Evolutionary conservation across 2,329 filamentous ascomycete genomes (phyloP), one percentile per base, ranked within the genome.

Genomic region (Ophiostoma ulmi): DNA sequence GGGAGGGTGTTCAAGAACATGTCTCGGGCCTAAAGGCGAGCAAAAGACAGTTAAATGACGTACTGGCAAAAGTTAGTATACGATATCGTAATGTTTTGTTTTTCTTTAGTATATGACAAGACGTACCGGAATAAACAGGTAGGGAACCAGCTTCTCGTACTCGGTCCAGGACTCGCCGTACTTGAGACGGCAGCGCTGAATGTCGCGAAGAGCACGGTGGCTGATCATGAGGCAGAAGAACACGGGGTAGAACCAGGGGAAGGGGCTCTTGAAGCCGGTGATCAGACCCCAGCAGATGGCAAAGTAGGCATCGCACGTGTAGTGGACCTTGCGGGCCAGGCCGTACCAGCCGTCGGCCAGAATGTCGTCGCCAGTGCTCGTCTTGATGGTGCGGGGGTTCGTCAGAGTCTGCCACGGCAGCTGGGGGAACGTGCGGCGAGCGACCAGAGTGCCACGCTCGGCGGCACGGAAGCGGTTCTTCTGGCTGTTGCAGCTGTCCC

Each of bases 231-330:
- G 81, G 48, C 83, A 83, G 79, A 97, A 97, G 84, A 97, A 97
- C 65, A 92, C 79, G 0, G 92, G 91, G 77, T 96, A 95, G 80
- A 97, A 96, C 92, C 92, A 97, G 0, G 93, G 93, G 80, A 96
- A 94, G 0, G 92, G 91, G 76, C 90, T 92, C 75, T 73, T 71
- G 80, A 94, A 94, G 13, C 92, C 92, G 2, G 90, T 93, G 75
- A 94, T 89, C n/a, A 94, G 80, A 35, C 89, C 92, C 92, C 92
- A 95, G 73, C 83, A 86, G 70, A 92, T 78, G 7, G 92, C 90
- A 77, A 94, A 94, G 81, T 87, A 94, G 5, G 90, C 80, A 78
- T 95, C 92, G 78, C 90, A 93, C 0, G 90, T 89, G 80, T 95
- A 95, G 80, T 94, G 91, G 68, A 91, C 86, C 81, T 93, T 92